Evolutionary conservation across 2,329 filamentous ascomycete species (phyloP), one percentile per base, ranked within the genome.

Genomic region (Aspergillus versicolor): DNA sequence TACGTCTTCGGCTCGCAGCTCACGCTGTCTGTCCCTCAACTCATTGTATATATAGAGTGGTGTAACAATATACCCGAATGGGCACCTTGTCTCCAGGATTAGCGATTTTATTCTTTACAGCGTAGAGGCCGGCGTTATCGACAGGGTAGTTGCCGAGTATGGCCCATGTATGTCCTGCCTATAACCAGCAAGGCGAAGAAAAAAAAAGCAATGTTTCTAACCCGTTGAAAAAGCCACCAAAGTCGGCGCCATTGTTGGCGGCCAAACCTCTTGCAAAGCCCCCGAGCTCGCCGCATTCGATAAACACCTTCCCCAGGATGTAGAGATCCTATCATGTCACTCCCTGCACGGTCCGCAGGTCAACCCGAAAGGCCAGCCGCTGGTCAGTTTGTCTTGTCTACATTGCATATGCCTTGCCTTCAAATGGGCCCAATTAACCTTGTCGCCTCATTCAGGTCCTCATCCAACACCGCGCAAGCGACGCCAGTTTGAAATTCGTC

Each of bases 101-200:
- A 97, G 92, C 87, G 93, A 97, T 82, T 97, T 92, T 76, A 96
- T 97, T 78, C 92, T 99, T 73, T 99, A 99, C 83, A 96, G 90
- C 77, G 94, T 99, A 75, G 93, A 97, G 77, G 94, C 94, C 61
- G 91, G 92, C 67, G 85, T 88, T 64, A 96, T 99, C 75, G 89
- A 91, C 72, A 84, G 83, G 65, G 90, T 97, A 67, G 94, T 97
- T 69, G 88, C 88, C 61, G 82, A 88, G 68, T 99, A 91, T 75
- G 94, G 92, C 63, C 93, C 93, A 67, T 97, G 92, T 96, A 91
- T 81, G 88, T 76, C 44, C 55, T 42, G 38, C 48, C 49, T 22
- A 63, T 56, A 40, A 32, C 32, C 45, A 53, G 42, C 47, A 43
- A 38, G 27, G 34, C 42, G 50, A 42, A 47, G n/a, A n/a, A 19